Evolutionary conservation across 345 rosid genomes (phyloP).

Genomic region (Nasturtium officinale): DNA sequence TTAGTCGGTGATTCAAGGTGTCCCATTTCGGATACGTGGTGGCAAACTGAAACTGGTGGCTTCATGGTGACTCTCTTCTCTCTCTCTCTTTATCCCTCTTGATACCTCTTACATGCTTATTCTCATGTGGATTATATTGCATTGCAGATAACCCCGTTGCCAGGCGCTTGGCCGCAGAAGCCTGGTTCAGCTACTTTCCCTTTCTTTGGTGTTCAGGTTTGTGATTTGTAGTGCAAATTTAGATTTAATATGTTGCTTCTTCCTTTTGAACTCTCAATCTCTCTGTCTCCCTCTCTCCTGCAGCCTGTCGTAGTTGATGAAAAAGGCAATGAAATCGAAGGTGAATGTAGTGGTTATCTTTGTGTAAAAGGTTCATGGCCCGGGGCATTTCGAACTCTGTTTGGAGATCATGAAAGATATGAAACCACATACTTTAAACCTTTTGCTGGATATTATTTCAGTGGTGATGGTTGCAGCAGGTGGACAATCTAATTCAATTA

Average conservation of each 20-base stretch:
- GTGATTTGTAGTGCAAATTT: constrained; percentile 24
- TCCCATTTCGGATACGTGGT: constrained; percentile 99
- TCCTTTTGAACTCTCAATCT: neutral
- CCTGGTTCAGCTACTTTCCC: constrained; percentile 99
- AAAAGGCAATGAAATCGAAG: constrained; percentile 93
- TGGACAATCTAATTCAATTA: constrained; percentile 26
- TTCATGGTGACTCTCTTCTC: constrained; percentile 63
- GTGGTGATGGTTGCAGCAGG: constrained; percentile 99
- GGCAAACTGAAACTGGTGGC: constrained; percentile 99
- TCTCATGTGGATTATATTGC: constrained; percentile 30
- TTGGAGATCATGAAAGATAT: constrained; percentile 97
- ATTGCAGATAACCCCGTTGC: constrained; percentile 85
- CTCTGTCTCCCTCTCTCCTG: neutral
- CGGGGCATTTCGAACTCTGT: constrained; percentile 94
- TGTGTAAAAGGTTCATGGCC: constrained; percentile 96
- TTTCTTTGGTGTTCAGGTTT: constrained; percentile 98
- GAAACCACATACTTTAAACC: constrained; percentile 97
- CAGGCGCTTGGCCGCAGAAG: constrained; percentile 99
- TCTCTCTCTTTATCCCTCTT: neutral
- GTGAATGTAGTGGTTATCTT: constrained; percentile 91
- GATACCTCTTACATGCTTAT: constrained; percentile 12
- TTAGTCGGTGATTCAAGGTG: constrained; percentile 87
- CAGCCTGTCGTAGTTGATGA: constrained; percentile 96
- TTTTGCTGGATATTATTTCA: constrained; percentile 89
- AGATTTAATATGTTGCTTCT: constrained; percentile 4